Evolutionary conservation across 202 grass and related monocot species (phyloP).

Genomic region (Zizania palustris): DNA sequence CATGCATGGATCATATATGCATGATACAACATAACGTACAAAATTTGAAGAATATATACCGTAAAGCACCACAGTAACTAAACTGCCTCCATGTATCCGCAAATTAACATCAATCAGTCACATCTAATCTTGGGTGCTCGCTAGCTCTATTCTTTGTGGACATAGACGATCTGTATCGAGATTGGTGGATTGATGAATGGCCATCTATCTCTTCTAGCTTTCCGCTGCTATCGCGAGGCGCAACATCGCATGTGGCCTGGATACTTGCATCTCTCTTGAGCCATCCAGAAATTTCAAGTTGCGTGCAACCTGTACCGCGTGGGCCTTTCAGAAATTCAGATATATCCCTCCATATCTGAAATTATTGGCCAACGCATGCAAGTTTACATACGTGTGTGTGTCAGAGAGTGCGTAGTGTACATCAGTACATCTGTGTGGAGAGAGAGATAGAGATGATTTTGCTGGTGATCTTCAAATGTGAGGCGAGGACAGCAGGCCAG

Average conservation of each 20-base stretch:
- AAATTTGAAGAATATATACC: too few relatives aligned
- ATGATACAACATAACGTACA: too few relatives aligned
- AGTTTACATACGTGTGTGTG: neutral
- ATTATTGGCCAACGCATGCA: neutral
- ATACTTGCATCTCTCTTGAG: neutral
- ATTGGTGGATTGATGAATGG: constrained; percentile 28
- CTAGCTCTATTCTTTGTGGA: neutral
- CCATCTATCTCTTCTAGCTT: constrained; percentile 23
- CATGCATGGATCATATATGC: too few relatives aligned
- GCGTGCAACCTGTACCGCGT: neutral
- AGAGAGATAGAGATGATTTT: constrained; percentile 17
- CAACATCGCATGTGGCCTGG: constrained; percentile 42
- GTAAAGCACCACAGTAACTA: too few relatives aligned
- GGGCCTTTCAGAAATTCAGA: constrained; percentile 29
- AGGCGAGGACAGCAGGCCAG: constrained; percentile 43
- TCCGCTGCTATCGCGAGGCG: neutral
- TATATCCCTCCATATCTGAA: too few relatives aligned
- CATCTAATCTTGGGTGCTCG: constrained; percentile 34
- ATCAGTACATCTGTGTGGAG: neutral
- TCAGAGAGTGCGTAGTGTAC: neutral
- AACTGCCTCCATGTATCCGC: too few relatives aligned
- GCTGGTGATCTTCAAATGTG: constrained; percentile 33
- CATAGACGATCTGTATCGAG: constrained; percentile 36
- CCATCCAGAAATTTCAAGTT: constrained; percentile 1
- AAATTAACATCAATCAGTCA: neutral